Evolutionary conservation across 805 yeast genomes (phyloP).

Genomic region (Peterozyma xylosa): DNA sequence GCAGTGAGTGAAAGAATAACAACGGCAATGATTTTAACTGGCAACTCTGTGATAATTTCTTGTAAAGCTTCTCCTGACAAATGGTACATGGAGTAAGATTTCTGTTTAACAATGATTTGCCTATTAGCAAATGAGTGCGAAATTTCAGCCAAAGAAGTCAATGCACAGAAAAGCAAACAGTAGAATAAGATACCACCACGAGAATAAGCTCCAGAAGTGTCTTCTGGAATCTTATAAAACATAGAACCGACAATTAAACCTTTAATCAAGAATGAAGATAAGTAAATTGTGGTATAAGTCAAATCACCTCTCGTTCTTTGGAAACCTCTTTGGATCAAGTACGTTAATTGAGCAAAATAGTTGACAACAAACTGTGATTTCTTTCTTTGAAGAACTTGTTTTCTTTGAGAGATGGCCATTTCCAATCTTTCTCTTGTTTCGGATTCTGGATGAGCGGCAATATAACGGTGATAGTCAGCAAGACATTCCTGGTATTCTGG

Average conservation of each 20-base stretch:
- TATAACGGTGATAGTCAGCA: slow-evolving; percentile 30
- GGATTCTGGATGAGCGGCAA: slow-evolving; percentile 29
- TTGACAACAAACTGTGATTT: slow-evolving; percentile 35
- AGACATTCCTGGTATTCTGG: slow-evolving; percentile 36
- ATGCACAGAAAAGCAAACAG: slow-evolving; percentile 51
- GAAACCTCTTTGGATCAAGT: slow-evolving; percentile 46
- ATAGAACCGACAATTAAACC: slow-evolving; percentile 56
- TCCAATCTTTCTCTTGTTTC: slow-evolving; percentile 29
- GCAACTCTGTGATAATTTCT: slow-evolving; percentile 47
- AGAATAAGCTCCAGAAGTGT: slow-evolving; percentile 49
- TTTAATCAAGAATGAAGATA: slow-evolving; percentile 49
- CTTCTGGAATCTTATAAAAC: slow-evolving; percentile 40
- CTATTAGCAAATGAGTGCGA: slow-evolving; percentile 51
- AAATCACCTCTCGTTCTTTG: slow-evolving; percentile 50
- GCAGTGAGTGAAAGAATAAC: slow-evolving; percentile 34
- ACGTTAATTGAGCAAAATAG: slow-evolving; percentile 40
- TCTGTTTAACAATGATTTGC: slow-evolving; percentile 58
- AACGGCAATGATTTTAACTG: slow-evolving; percentile 45
- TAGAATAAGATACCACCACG: slow-evolving; percentile 60
- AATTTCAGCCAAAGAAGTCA: slow-evolving; percentile 57
- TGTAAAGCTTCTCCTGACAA: slow-evolving; percentile 62
- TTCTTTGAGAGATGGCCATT: slow-evolving; percentile 32
- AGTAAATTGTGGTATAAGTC: slow-evolving; percentile 42
- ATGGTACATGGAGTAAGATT: slow-evolving; percentile 53
- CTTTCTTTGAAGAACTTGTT: slow-evolving; percentile 28